Percentiles rank a stretch among this genome's conserved stretches.
These are phyloP conservation scores for Alternaria solani DNA, from an alignment of 2,329 filamentous ascomycete genomes.

Conservation along the genomic window DNA sequence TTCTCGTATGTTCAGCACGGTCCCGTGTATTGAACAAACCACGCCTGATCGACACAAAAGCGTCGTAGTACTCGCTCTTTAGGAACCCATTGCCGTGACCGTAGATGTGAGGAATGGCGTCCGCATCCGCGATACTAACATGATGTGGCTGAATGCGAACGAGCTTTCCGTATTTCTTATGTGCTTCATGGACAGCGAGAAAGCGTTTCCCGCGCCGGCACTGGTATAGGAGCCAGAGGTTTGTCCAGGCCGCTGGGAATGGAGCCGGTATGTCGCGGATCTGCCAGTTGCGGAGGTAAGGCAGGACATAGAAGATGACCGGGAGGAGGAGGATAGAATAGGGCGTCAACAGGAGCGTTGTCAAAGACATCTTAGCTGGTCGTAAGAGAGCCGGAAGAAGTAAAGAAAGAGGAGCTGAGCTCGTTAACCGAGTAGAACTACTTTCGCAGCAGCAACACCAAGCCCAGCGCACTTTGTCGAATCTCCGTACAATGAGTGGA, in stretches of 20 bases:
- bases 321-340: constrained; percentile 60
- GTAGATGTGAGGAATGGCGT: constrained; percentile 79
- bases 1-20: constrained; percentile 81
- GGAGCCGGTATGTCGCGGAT: constrained; percentile 67
- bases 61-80: constrained; percentile 82
- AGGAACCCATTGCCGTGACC: constrained; percentile 65
- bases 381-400: constrained; percentile 2
- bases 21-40: constrained; percentile 91
- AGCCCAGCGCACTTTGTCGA: constrained; percentile 3
- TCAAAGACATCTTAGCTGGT: constrained; percentile 40
- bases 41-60: constrained; percentile 85
- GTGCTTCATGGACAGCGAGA: constrained; percentile 71
- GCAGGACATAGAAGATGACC: constrained; percentile 64
- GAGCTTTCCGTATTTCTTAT: constrained; percentile 79
- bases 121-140: constrained; percentile 79
- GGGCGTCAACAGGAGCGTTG: constrained; percentile 53
- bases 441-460: constrained; percentile 4
- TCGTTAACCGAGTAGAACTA: neutral
- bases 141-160: constrained; percentile 87
- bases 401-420: constrained; percentile 1
- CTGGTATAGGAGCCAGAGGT: constrained; percentile 78
- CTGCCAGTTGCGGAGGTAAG: constrained; percentile 67
- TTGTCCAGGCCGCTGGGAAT: constrained; percentile 72
- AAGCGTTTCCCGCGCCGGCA: constrained; percentile 67
- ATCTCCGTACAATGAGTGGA: neutral